phyloP scores from a whole-genome alignment of 805 yeast species.

The Myxozyma nipponensis region DNA sequence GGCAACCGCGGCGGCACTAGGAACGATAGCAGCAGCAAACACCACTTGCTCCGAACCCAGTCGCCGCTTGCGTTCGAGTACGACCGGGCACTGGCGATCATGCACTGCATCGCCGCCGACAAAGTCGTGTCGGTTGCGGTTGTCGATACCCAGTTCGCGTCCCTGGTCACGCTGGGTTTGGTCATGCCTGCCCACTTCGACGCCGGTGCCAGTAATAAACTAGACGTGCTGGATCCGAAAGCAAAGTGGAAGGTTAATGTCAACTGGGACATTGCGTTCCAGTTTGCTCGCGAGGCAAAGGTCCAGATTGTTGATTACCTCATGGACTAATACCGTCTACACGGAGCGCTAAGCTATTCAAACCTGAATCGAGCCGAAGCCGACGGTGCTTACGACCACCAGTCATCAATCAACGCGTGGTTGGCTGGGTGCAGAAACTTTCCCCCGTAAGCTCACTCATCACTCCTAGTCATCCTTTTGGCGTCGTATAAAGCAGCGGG shows the following conservation, averaged over 20 bases:
- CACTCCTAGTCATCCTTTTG: too few species aligned
- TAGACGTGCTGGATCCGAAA: conserved; percentile 59
- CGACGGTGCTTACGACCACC: too few species aligned
- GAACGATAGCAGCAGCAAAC: too few species aligned
- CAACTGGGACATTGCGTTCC: conserved; percentile 59
- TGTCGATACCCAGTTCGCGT: conserved; percentile 45
- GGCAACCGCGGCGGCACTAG: too few species aligned
- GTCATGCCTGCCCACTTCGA: conserved; percentile 40
- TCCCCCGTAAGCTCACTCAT: too few species aligned
- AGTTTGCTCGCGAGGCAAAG: conserved; percentile 58
- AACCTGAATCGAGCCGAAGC: too few species aligned
- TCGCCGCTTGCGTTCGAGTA: conserved; percentile 72
- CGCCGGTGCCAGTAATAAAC: not conserved
- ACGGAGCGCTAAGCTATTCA: too few species aligned
- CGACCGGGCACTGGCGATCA: conserved; percentile 76
- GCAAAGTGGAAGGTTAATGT: conserved; percentile 78
- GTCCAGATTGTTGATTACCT: conserved; percentile 66
- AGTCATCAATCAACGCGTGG: too few species aligned
- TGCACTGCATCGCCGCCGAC: conserved; percentile 60
- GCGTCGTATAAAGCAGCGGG: too few species aligned
- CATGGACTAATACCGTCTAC: conserved; percentile 37
- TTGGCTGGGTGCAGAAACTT: too few species aligned
- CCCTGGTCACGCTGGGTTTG: conserved; percentile 53
- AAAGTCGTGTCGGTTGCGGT: conserved; percentile 33
- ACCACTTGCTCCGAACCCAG: conserved; percentile 56